A percentile compares a stretch with the other conserved stretches of the same genome.
phyloP scores from a whole-genome alignment of 805 yeast genomes.

The Kluyveromyces dobzhanskii region DNA sequence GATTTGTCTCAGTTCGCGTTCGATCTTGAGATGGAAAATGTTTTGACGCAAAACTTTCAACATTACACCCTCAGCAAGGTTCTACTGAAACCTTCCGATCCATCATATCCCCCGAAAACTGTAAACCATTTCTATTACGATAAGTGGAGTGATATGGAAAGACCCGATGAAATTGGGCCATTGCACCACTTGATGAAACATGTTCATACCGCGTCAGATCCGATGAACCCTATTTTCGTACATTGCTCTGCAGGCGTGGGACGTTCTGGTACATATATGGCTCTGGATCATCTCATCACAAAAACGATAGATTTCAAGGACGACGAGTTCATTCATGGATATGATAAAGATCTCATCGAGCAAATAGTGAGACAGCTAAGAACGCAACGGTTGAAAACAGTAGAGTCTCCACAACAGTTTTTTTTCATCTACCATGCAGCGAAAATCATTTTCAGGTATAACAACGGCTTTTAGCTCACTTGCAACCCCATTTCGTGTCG shows the following conservation, averaged over 20 bases:
- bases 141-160: slow-evolving; percentile 80
- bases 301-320: slow-evolving; percentile 19
- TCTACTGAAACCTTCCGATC: slow-evolving; percentile 12
- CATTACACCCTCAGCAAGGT: slow-evolving; percentile 22
- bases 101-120: slow-evolving; percentile 33
- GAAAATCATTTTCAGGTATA: slow-evolving; percentile 7
- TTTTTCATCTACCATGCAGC: slow-evolving; percentile 29
- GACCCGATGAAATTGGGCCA: slow-evolving; percentile 37
- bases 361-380: slow-evolving; percentile 28
- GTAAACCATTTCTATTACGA: slow-evolving; percentile 62
- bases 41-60: slow-evolving; percentile 12
- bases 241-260: slow-evolving; percentile 99
- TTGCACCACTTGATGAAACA: slow-evolving; percentile 26
- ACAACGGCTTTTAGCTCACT: slow-evolving; percentile 2
- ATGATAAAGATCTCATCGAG: slow-evolving; percentile 26
- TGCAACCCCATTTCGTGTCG: not conserved
- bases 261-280: slow-evolving; percentile 83
- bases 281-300: slow-evolving; percentile 32
- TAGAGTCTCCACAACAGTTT: slow-evolving; percentile 28
- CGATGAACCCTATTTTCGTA: slow-evolving; percentile 49
- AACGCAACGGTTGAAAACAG: slow-evolving; percentile 30
- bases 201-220: slow-evolving; percentile 22
- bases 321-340: slow-evolving; percentile 8
- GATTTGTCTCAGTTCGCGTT: slow-evolving; percentile 17
- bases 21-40: slow-evolving; percentile 16